These are phyloP conservation scores for Ophiostoma montium DNA, from an alignment of 2,329 filamentous ascomycete species.

Conservation along the genomic window DNA sequence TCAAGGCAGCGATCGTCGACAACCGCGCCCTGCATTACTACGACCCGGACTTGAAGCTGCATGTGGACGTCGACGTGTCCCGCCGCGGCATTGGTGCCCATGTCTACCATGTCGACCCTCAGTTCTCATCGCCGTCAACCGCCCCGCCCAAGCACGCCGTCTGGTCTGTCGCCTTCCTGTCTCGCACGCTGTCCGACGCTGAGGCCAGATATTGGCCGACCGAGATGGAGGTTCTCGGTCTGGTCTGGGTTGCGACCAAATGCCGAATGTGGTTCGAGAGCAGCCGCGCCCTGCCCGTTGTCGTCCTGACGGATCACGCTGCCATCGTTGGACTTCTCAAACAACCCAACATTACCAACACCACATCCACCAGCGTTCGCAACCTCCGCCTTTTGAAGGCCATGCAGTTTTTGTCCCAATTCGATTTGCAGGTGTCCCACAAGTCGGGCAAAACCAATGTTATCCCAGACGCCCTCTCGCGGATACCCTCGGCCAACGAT, in stretches of 20 bases:
- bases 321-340: constrained; percentile 8
- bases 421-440: no score
- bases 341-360: neutral
- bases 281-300: neutral
- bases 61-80: neutral
- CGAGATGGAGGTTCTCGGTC: neutral
- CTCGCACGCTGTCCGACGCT: neutral
- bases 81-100: neutral
- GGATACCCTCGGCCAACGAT: no score
- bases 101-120: neutral
- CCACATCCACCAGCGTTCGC: no score
- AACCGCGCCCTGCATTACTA: neutral
- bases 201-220: neutral
- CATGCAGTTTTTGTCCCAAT: no score
- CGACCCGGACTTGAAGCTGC: neutral
- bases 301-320: neutral
- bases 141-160: no score
- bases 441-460: no score
- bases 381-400: no score
- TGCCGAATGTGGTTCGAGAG: neutral
- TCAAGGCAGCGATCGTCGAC: neutral
- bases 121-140: no score
- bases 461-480: no score
- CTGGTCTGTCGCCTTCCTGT: neutral
- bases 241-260: neutral